Evolutionary conservation across 345 rosid species (phyloP).

Genomic region (Nasturtium officinale): DNA sequence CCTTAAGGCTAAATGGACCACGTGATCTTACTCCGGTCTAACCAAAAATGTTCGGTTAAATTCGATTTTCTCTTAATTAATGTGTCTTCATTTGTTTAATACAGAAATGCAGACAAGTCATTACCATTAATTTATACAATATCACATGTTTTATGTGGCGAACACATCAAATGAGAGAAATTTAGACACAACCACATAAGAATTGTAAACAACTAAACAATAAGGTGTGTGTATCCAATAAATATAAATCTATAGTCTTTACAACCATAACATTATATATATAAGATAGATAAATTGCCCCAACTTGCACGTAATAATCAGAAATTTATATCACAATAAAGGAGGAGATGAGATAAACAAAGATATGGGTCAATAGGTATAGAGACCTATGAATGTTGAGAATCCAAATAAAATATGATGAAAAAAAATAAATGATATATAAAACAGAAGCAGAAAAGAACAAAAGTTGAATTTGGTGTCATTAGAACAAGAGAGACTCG

Average conservation of each 20-base stretch:
- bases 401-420: constrained; percentile 32
- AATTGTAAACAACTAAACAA: not conserved
- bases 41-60: constrained; percentile 21
- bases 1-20: constrained; percentile 31
- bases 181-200: not conserved
- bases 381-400: constrained; percentile 28
- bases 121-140: not conserved
- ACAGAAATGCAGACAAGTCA: not conserved
- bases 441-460: constrained; percentile 31
- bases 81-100: constrained; percentile 20
- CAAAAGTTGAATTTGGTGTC: constrained; percentile 43
- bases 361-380: constrained; percentile 32
- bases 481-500: constrained; percentile 48
- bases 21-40: constrained; percentile 32
- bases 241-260: not conserved
- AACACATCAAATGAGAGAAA: not conserved
- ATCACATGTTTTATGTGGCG: constrained; percentile 1
- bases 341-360: constrained; percentile 27
- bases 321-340: constrained; percentile 37
- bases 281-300: constrained; percentile 1
- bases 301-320: constrained; percentile 26
- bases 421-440: not conserved
- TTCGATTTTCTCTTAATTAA: not conserved
- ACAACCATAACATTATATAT: not conserved
- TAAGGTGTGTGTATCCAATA: not conserved